Percentiles rank a stretch among this genome's conserved stretches.
Conservation (phyloP, 768 basidiomycete species). For the Infundibulicybe gibba region DNA sequence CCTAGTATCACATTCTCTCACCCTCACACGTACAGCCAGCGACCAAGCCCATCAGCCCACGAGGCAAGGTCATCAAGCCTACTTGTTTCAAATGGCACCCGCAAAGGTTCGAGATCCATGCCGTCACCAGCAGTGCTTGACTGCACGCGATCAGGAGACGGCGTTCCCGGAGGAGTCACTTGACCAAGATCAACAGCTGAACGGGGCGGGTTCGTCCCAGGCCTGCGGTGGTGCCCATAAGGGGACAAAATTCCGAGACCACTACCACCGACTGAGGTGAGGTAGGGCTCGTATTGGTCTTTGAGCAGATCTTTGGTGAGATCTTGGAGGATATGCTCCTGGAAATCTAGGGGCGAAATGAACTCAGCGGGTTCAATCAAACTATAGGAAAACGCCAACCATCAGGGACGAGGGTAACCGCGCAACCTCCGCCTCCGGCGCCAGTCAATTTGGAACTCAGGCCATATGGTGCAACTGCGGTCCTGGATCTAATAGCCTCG, state of each 20-base stretch:
- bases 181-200: slow-evolving; percentile 26
- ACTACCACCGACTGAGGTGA: slow-evolving; percentile 90
- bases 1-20: too few species aligned
- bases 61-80: slow-evolving; percentile 36
- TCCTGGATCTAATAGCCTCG: slow-evolving; percentile 76
- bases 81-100: slow-evolving; percentile 40
- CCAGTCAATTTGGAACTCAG: slow-evolving; percentile 95
- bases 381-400: slow-evolving; percentile 42
- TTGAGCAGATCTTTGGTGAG: slow-evolving; percentile 59
- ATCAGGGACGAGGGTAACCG: slow-evolving; percentile 93
- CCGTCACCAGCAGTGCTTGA: slow-evolving; percentile 18
- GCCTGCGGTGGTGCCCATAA: slow-evolving; percentile 39
- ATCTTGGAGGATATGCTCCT: slow-evolving; percentile 48
- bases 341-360: slow-evolving; percentile 55
- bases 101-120: slow-evolving; percentile 22
- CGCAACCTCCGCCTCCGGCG: slow-evolving; percentile 97
- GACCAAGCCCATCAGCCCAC: slow-evolving; percentile 53
- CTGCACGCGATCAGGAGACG: slow-evolving; percentile 24
- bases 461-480: slow-evolving; percentile 56
- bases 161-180: slow-evolving; percentile 49
- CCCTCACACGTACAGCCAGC: slow-evolving; percentile 58
- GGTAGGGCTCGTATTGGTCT: slow-evolving; percentile 76
- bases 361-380: slow-evolving; percentile 7
- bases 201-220: slow-evolving; percentile 18
- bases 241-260: slow-evolving; percentile 85